phyloP scores from a whole-genome alignment of 257 asterid genomes.

The Solanum chiquidenum region DNA sequence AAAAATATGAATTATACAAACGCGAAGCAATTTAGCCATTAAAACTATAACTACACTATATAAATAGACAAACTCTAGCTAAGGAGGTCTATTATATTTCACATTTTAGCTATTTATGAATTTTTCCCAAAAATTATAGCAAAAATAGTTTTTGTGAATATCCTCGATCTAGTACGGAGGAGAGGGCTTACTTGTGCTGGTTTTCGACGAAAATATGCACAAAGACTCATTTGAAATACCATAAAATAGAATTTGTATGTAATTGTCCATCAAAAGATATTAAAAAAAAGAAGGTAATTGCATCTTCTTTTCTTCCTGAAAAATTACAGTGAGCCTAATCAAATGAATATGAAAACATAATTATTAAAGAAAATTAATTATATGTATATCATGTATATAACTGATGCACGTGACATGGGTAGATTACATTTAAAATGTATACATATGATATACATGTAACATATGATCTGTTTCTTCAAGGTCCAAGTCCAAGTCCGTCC shows the following conservation, averaged over 20 bases:
- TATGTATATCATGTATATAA: not conserved
- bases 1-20: rapidly evolving
- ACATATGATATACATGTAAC: not conserved
- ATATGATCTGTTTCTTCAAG: not conserved
- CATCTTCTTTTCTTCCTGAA: not conserved
- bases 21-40: no score
- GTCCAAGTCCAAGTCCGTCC: no score
- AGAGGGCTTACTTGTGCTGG: not conserved
- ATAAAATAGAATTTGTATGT: not conserved
- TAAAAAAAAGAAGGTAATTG: not conserved
- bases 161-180: not conserved
- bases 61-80: no score
- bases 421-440: not conserved
- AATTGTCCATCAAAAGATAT: not conserved
- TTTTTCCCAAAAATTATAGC: no score
- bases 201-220: not conserved
- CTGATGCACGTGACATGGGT: not conserved
- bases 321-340: not conserved
- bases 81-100: no score
- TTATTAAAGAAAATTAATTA: not conserved
- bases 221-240: not conserved
- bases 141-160: not conserved
- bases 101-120: no score
- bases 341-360: not conserved
- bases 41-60: no score